phyloP scores from a whole-genome alignment of 1,284 basidiomycete species.

The Pseudozyma flocculosa region DNA sequence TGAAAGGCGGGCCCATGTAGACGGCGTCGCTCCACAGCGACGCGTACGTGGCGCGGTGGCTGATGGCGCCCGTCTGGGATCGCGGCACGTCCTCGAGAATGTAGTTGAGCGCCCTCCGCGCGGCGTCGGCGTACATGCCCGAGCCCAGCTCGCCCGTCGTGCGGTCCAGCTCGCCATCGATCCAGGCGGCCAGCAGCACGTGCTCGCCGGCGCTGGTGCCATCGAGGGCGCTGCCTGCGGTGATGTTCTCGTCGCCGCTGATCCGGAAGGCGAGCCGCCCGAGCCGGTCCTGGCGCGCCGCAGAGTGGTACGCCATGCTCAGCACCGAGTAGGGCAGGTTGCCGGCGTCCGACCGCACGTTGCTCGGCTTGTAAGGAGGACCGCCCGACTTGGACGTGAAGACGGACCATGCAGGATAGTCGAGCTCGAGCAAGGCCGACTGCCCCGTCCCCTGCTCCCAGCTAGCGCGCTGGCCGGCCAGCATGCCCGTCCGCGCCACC shows the following conservation, averaged over 20 bases:
- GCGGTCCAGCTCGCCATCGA: conserved; percentile 40
- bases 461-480: conserved; percentile 43
- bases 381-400: conserved; percentile 35
- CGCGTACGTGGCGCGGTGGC: conserved; percentile 41
- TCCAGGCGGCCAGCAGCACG: conserved; percentile 47
- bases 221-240: conserved; percentile 45
- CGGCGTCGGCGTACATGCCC: conserved; percentile 67
- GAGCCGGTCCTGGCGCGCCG: conserved; percentile 33
- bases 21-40: conserved; percentile 60
- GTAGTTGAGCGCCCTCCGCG: conserved; percentile 71
- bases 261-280: conserved; percentile 47
- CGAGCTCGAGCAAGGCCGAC: conserved; percentile 50
- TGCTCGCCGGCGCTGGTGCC: conserved; percentile 46
- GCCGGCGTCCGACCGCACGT: conserved; percentile 3
- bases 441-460: conserved; percentile 56
- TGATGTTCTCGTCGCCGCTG: conserved; percentile 46
- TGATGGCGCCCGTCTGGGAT: conserved; percentile 57
- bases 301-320: conserved; percentile 42
- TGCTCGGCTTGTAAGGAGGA: conserved; percentile 31
- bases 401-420: conserved; percentile 39
- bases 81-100: conserved; percentile 68
- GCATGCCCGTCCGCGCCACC: conserved; percentile 37
- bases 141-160: conserved; percentile 12
- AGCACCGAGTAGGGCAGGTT: conserved; percentile 14
- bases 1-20: conserved; percentile 88